phyloP scores from a whole-genome alignment of 306 rosid genomes.

The Crotalaria pallida region DNA sequence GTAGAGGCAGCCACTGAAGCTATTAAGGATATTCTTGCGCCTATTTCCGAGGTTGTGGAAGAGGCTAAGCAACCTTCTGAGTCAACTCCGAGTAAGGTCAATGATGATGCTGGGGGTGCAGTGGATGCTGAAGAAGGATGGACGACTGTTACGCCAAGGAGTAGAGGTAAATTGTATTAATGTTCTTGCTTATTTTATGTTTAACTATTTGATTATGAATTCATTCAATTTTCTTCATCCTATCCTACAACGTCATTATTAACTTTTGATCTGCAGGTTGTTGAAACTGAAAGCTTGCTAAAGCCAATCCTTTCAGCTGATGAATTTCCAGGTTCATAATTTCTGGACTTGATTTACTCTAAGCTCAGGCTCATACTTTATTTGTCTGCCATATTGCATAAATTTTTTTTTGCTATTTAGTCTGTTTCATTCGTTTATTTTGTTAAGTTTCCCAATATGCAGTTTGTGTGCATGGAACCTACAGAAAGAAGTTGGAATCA shows the following conservation, averaged over 20 bases:
- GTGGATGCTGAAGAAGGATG: too few relatives aligned
- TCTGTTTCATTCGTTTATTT: conserved; percentile 9
- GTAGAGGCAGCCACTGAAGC: too few relatives aligned
- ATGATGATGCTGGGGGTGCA: too few relatives aligned
- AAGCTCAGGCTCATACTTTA: background rate
- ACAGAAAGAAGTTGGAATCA: conserved; percentile 63
- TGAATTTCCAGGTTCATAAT: conserved; percentile 62
- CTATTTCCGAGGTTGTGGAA: too few relatives aligned
- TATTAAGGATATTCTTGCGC: too few relatives aligned
- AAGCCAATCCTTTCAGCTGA: conserved; percentile 72
- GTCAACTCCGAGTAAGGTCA: too few relatives aligned
- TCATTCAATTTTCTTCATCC: background rate
- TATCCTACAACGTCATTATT: background rate
- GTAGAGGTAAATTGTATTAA: too few relatives aligned
- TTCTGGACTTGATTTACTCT: background rate
- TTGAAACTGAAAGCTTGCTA: conserved; percentile 77
- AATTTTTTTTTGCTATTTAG: background rate
- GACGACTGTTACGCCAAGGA: too few relatives aligned
- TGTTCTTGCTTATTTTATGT: background rate
- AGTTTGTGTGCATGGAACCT: conserved; percentile 95
- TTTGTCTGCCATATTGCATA: background rate
- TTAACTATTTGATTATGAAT: background rate
- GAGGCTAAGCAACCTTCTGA: too few relatives aligned
- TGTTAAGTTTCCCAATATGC: conserved; percentile 25
- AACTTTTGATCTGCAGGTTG: conserved; percentile 48